Evolutionary conservation across 2,329 filamentous ascomycete genomes (phyloP).

Genomic region (Penicillium sp.): DNA sequence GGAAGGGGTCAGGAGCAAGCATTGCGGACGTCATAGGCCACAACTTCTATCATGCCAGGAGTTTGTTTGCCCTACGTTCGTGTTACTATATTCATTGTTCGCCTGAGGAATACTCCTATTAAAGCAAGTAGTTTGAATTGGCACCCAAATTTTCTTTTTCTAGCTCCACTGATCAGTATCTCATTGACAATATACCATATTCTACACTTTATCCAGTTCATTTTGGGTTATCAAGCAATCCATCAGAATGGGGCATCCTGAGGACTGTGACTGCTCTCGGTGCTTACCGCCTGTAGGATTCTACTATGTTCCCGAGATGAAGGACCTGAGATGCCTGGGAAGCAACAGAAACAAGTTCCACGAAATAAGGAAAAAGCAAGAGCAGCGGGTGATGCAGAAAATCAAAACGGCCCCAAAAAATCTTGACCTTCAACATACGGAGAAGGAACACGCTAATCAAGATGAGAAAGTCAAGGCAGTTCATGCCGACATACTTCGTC

Average conservation of each 20-base stretch:
- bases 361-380: too few species aligned
- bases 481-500: too few species aligned
- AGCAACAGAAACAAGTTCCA: too few species aligned
- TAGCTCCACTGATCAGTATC: not conserved
- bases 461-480: too few species aligned
- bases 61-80: not conserved
- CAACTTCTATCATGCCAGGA: not conserved
- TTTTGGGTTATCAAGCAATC: not conserved
- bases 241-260: not conserved
- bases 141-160: not conserved
- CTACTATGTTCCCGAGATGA: not conserved
- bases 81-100: not conserved
- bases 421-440: too few species aligned
- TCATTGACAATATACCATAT: too few species aligned
- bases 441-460: too few species aligned
- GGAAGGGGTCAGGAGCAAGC: not conserved
- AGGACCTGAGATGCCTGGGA: not conserved
- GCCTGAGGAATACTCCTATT: not conserved
- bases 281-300: not conserved
- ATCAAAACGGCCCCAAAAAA: too few species aligned
- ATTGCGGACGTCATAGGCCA: not conserved
- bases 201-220: not conserved
- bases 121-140: not conserved
- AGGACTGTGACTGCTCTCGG: not conserved
- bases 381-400: too few species aligned